Conservation (phyloP, 73 alveolate species). For the Blepharisma stoltei region DNA sequence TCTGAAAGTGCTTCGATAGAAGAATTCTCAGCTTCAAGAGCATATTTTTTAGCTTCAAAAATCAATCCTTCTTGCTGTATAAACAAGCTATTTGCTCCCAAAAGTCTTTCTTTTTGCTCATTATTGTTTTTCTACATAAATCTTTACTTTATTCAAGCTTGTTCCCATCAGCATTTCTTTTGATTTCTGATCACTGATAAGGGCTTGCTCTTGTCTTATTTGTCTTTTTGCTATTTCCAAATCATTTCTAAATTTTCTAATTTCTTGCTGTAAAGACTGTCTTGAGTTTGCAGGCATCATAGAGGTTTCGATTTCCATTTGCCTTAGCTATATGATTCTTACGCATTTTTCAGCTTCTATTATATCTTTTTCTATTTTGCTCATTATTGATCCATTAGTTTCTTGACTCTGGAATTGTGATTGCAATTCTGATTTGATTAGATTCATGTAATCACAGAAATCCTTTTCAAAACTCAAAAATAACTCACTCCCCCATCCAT, state of each 20-base stretch:
- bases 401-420: background rate
- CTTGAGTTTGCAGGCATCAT: conserved; percentile 5
- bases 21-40: background rate
- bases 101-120: conserved; percentile 16
- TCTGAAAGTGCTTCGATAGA: background rate
- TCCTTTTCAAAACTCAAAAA: too few relatives aligned
- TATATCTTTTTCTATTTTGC: background rate
- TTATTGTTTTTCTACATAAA: too few relatives aligned
- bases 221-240: too few relatives aligned
- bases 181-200: too few relatives aligned
- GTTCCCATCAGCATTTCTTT: too few relatives aligned
- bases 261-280: background rate
- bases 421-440: too few relatives aligned
- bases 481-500: too few relatives aligned
- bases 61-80: background rate
- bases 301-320: conserved; percentile 2
- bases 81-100: background rate
- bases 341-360: conserved; percentile 5
- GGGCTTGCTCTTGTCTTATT: too few relatives aligned
- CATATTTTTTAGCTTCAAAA: conserved; percentile 15
- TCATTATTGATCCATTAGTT: background rate
- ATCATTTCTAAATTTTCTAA: too few relatives aligned
- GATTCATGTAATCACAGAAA: too few relatives aligned
- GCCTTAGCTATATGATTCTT: background rate
- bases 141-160: too few relatives aligned